Conservation (phyloP, 331 rosid species). For the Arachis monticola region DNA sequence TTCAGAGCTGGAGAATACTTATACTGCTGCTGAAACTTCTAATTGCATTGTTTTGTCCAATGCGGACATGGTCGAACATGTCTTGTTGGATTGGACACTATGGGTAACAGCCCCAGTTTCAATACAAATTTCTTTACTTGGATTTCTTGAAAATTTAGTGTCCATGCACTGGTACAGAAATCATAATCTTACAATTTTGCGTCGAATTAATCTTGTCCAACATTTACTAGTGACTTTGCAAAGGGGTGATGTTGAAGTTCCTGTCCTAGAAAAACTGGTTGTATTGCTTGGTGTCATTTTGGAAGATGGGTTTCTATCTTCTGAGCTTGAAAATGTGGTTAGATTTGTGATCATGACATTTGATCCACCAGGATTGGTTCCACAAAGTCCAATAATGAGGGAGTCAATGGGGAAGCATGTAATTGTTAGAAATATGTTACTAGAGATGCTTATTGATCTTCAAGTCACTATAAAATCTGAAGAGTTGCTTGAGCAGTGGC, state of each 20-base stretch:
- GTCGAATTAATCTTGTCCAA: constrained; percentile 94
- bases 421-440: constrained; percentile 94
- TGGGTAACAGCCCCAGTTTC: constrained; percentile 91
- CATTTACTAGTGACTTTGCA: constrained; percentile 96
- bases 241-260: constrained; percentile 99
- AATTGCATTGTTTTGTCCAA: constrained; percentile 98
- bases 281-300: constrained; percentile 96
- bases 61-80: constrained; percentile 99
- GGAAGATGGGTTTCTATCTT: constrained; percentile 94
- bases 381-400: constrained; percentile 67
- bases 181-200: constrained; percentile 93
- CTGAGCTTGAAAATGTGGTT: constrained; percentile 95
- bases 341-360: constrained; percentile 98
- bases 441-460: constrained; percentile 98
- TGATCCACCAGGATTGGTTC: constrained; percentile 85
- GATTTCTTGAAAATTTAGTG: constrained; percentile 97
- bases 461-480: constrained; percentile 92
- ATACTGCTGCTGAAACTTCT: constrained; percentile 82
- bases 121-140: constrained; percentile 92
- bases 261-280: constrained; percentile 94
- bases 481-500: constrained; percentile 98
- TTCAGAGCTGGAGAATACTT: constrained; percentile 91
- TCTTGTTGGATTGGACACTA: constrained; percentile 97
- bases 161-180: constrained; percentile 99
- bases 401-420: constrained; percentile 99